Conservation (phyloP, 2,329 filamentous ascomycete genomes). For the Fusarium sp. region DNA sequence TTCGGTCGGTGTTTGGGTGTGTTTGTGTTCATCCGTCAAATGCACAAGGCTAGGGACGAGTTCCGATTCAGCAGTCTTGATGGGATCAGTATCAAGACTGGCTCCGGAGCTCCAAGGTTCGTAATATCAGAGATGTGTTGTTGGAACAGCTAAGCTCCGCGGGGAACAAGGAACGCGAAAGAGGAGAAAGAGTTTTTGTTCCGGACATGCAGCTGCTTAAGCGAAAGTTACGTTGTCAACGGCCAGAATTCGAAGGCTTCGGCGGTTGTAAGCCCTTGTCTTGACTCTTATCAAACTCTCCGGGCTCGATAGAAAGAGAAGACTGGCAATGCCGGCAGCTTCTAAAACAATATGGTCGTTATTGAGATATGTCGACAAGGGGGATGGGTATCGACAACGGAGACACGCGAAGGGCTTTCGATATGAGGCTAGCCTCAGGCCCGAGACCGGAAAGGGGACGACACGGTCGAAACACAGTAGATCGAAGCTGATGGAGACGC, state of each 20-base stretch:
- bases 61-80: not conserved
- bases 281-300: not conserved
- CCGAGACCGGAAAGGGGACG: conserved; percentile 7
- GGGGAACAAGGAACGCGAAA: conserved; percentile 14
- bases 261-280: not conserved
- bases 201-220: not conserved
- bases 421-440: conserved; percentile 21
- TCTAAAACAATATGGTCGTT: not conserved
- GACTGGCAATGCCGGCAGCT: not conserved
- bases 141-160: not conserved
- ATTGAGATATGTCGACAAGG: not conserved
- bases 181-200: not conserved
- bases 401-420: conserved; percentile 16
- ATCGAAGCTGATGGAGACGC: conserved; percentile 12
- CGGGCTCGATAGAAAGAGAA: not conserved
- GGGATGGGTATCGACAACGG: conserved; percentile 8
- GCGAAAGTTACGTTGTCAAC: not conserved
- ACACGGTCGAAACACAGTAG: conserved; percentile 11
- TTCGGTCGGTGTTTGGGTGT: conserved; percentile 27
- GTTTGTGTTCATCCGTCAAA: conserved; percentile 31
- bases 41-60: conserved; percentile 13
- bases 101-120: not conserved
- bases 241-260: not conserved
- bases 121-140: not conserved
- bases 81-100: not conserved